phyloP scores from a whole-genome alignment of 352 stramenopile genomes.

The Hyaloperonospora arabidopsidis region DNA sequence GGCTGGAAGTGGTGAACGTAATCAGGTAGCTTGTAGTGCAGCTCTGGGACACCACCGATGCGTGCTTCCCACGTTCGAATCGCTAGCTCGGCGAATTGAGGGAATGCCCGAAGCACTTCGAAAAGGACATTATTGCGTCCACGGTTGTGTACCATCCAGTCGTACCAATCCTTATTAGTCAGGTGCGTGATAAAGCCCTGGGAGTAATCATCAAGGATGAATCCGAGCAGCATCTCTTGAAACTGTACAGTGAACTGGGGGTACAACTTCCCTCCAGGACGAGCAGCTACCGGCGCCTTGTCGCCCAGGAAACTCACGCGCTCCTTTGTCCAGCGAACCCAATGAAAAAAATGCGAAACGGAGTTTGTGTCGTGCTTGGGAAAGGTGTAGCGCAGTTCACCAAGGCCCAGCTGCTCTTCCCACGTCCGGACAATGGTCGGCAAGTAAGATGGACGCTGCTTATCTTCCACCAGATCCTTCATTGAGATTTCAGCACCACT shows the following conservation, averaged over 20 bases:
- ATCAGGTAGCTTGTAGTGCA: conserved; percentile 54
- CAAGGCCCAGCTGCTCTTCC: conserved; percentile 50
- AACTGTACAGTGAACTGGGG: conserved; percentile 63
- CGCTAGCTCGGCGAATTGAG: conserved; percentile 45
- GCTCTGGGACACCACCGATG: conserved; percentile 27
- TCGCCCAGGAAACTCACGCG: conserved; percentile 55
- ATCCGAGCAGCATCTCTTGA: conserved; percentile 45
- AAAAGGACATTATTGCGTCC: conserved; percentile 57
- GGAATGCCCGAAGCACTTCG: conserved; percentile 52
- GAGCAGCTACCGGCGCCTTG: conserved; percentile 36
- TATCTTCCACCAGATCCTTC: conserved; percentile 23
- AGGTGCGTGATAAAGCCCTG: conserved; percentile 39
- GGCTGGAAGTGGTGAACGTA: conserved; percentile 74
- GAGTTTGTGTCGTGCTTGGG: conserved; percentile 52
- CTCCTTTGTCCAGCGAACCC: conserved; percentile 79
- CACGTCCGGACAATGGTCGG: conserved; percentile 45
- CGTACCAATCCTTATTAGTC: conserved; percentile 68
- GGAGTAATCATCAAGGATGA: conserved; percentile 66
- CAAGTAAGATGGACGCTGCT: conserved; percentile 51
- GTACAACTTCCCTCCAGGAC: conserved; percentile 43
- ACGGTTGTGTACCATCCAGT: conserved; percentile 64
- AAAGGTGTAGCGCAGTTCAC: conserved; percentile 61
- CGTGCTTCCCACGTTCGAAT: conserved; percentile 66
- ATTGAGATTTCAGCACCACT: conserved; percentile 30
- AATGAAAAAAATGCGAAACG: conserved; percentile 68